Evolutionary conservation across 139 green algal genomes (phyloP).

Genomic region (Deuterostichococcus epilithicus): DNA sequence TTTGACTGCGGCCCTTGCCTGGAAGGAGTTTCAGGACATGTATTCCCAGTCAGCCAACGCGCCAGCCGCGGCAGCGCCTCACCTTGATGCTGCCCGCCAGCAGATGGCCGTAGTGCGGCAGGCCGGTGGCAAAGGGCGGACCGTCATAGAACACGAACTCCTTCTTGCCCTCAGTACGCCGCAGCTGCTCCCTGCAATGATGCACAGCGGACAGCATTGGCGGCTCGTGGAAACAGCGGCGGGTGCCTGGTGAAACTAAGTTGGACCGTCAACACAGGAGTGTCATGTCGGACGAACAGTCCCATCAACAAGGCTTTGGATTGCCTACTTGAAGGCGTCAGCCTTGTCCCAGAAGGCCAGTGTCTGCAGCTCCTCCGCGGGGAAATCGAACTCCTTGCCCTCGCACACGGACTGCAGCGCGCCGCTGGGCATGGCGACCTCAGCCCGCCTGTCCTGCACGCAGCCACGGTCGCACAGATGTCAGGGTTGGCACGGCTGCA

Average conservation of each 20-base stretch:
- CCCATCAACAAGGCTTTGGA: neutral
- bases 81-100: conserved; percentile 98
- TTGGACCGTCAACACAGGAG: too few relatives aligned
- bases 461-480: too few relatives aligned
- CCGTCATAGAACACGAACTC: conserved; percentile 99
- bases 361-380: conserved; percentile 79
- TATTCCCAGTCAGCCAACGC: too few relatives aligned
- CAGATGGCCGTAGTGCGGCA: conserved; percentile 98
- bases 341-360: conserved; percentile 80
- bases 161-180: conserved; percentile 78
- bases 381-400: conserved; percentile 76
- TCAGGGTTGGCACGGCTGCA: too few relatives aligned
- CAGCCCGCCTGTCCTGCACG: too few relatives aligned
- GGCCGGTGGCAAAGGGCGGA: conserved; percentile 95
- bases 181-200: conserved; percentile 86
- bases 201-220: conserved; percentile 15
- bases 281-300: neutral
- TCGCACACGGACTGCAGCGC: conserved; percentile 59
- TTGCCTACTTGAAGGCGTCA: conserved; percentile 37
- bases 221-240: neutral
- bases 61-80: too few relatives aligned
- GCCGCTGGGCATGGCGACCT: neutral
- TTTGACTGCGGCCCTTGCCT: too few relatives aligned
- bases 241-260: neutral
- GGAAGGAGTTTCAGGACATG: too few relatives aligned